Evolutionary conservation across 2,329 filamentous ascomycete genomes (phyloP), one percentile per base, ranked within the genome.

Genomic region (Tympanopsis confertula): DNA sequence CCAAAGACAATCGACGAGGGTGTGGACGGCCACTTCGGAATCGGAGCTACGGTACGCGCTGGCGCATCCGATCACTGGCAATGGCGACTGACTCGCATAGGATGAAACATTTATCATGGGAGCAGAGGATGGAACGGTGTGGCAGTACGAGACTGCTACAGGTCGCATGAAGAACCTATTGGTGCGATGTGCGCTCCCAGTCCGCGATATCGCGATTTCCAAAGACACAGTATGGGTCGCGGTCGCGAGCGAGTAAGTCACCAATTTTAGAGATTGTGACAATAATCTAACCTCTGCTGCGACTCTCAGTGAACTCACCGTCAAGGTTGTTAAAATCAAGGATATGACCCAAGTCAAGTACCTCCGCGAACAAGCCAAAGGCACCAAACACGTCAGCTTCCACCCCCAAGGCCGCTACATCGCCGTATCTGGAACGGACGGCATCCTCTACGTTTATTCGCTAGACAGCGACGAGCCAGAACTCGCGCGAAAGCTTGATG

Each of bases 71-170:
- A 12, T 33, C 7, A 18, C 12, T 7, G 30, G 7, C 30, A 15
- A 17, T 10, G 17, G 30, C 12, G 10, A 33, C 7, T 33, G 17
- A 33, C 17, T 10, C 15, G 30, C 30, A 12, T 15, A 75, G 77
- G 24, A 73, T 89, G 52, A 76, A 82, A 42, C 87, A 57, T 94
- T 95, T 54, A 76, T 96, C 33, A 78, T 86, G 43, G 91, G 87
- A 19, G 85, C 86, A 15, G 89, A 98, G 58, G 88, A 96, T 61
- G 91, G 93, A 52, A 91, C 83, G n/a, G 86, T 98, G 50, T 94
- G 83, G 65, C 77, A 87, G 49, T 98, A 93, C 65, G 84, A 83
- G n/a, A 70, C 95, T 36, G 69, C 74, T 40, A 76, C 74, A 3
- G 79, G 80, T 50, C 59, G 67, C 19, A 86, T 93, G 60, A 85